Base-by-base conservation (phyloP, 2,329 filamentous ascomycete genomes). In the Elsinoe arachidis region DNA sequence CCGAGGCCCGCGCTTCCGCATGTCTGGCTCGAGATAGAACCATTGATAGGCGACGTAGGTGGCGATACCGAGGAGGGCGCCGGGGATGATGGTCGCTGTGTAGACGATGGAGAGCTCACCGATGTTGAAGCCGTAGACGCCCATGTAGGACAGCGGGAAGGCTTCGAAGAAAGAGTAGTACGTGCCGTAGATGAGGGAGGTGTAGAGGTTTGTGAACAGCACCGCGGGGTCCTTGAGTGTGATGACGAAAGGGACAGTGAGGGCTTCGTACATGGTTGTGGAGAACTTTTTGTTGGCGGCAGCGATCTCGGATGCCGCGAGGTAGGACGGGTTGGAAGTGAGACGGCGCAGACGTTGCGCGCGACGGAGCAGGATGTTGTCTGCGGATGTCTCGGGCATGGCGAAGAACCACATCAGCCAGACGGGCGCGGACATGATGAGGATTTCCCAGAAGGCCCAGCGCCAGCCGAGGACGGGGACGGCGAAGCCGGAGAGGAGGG, bases 221-320 rank as follows among this genome's bases (percentile, higher is more conserved):
- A 71, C 64, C 2, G 67, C 63, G 2, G 69, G 68, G 54, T 71
- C 69, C 44, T 65, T 59, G 46, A 70, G 15, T 54, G 66, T 67
- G 49, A 71, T 59, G 23, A 56, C 12, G 33, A 56, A 39, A 4
- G 57, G 57, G 23, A 53, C 37, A 10, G 47, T 30, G 15, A 87
- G 72, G 0, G 82, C 79, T 37, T 84, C 78, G 41, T 76, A 58
- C 19, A 79, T 68, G 23, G 84, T 69, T 12, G 73, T 70, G 4
- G 68, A 67, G 2, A 77, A 68, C 47, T 72, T 78, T 63, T 82
- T 73, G 61, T 77, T 74, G n/a, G 71, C 73, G 68, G 83, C 79
- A 64, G 84, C 79, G 59, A 87, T 82, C 67, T 88, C 84, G 56
- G 78, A 80, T 65, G 86, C 81, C 0, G 81, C 78, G 69, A 79